phyloP scores from a whole-genome alignment of 257 asterid species.

The Solanum infundibuliforme region DNA sequence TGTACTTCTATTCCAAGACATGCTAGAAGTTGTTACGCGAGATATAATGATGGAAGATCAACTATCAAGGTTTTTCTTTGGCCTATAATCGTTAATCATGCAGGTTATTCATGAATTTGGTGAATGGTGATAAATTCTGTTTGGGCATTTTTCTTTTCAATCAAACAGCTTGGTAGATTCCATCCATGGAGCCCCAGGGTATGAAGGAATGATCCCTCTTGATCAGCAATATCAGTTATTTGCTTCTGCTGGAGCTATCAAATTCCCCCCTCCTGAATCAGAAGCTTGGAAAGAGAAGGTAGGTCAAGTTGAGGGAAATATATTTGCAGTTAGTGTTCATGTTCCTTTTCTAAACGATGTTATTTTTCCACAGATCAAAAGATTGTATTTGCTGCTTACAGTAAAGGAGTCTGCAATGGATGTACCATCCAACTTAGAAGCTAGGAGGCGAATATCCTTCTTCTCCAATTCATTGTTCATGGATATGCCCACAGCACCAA shows the following conservation, averaged over 20 bases:
- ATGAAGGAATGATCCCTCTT: conserved; percentile 77
- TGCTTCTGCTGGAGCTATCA: conserved; percentile 96
- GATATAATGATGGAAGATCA: conserved; percentile 97
- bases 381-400: conserved; percentile 82
- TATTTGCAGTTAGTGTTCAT: not conserved
- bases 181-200: conserved; percentile 70
- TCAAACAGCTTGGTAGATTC: conserved; percentile 73
- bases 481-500: conserved; percentile 98
- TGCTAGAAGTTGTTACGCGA: conserved; percentile 94
- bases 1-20: conserved; percentile 97
- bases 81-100: not conserved
- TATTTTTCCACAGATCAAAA: conserved; percentile 63
- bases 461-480: conserved; percentile 95
- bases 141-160: conserved; percentile 6
- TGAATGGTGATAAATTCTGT: not conserved
- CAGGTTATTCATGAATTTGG: not conserved
- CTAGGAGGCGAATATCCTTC: conserved; percentile 95
- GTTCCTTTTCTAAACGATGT: conserved; percentile 1
- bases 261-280: conserved; percentile 78
- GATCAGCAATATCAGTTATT: conserved; percentile 94
- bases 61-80: conserved; percentile 50
- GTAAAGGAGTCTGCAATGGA: conserved; percentile 99
- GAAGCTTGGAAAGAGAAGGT: conserved; percentile 99
- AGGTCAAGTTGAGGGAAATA: not conserved
- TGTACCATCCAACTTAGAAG: conserved; percentile 94